Conservation (phyloP, 78 protist genomes). For the Dictyostelium brefeldianum region DNA sequence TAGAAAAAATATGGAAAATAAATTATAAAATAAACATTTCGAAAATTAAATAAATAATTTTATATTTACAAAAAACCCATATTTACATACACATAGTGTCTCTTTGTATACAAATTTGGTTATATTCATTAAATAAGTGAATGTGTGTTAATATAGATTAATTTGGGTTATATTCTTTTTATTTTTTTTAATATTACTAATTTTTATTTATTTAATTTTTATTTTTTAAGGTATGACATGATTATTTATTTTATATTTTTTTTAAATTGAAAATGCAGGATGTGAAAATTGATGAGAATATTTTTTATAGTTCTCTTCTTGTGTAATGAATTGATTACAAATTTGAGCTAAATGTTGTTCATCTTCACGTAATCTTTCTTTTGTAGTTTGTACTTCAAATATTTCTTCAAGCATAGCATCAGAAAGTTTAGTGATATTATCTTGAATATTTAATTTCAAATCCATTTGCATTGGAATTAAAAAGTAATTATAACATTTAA, state of each 20-base stretch:
- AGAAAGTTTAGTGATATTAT: conserved; percentile 54
- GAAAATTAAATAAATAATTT: too few species aligned
- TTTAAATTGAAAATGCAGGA: conserved; percentile 8
- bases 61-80: too few species aligned
- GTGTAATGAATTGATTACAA: conserved; percentile 53
- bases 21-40: too few species aligned
- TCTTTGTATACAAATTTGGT: too few species aligned
- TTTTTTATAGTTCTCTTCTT: conserved; percentile 60
- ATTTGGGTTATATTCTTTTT: too few species aligned
- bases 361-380: conserved; percentile 70
- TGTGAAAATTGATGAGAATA: conserved; percentile 70
- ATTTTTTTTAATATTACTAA: too few species aligned
- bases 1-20: too few species aligned
- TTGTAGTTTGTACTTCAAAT: conserved; percentile 81
- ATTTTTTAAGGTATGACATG: neutral
- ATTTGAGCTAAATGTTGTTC: conserved; percentile 51
- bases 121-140: too few species aligned
- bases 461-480: conserved; percentile 83
- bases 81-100: too few species aligned
- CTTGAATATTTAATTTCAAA: conserved; percentile 64
- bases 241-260: neutral
- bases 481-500: conserved; percentile 84
- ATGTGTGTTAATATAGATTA: too few species aligned
- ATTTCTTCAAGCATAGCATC: conserved; percentile 80
- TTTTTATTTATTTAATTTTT: too few species aligned